Evolutionary conservation across 2,329 filamentous ascomycete genomes (phyloP), one percentile per base, ranked within the genome.

Genomic region (Huntiella bhutanensis): DNA sequence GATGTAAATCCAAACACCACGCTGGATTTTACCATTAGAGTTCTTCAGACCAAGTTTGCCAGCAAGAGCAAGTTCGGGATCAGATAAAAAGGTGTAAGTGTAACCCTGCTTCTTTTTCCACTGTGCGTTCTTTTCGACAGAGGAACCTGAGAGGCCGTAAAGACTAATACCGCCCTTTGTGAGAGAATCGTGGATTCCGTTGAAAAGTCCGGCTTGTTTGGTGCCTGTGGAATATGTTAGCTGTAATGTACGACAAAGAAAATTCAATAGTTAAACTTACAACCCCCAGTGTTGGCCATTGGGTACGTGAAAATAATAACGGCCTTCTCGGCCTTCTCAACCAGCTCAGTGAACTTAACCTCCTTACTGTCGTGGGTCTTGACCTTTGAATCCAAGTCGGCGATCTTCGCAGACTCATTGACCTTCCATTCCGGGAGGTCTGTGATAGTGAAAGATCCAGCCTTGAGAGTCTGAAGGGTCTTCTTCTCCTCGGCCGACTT

Each of bases 301-400:
- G 91, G 91, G 59, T 96, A 96, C 32, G 87, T 95, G 62, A 98
- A 95, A 28, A 96, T 66, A 33, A 94, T 84, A 38, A 96, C 81
- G 19, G 88, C 91, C 33, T 73, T 70, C 64, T 83, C 78, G 71
- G 86, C 93, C 58, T 81, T 73, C 44, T 85, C 80, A 42, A 95
- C 72, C 17, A 98, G 75, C 55, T 77, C 69, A 64, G 84, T 80
- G 49, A 98, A 67, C 1, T 77, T 85, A 4, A 81, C 86, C 64
- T 80, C 82, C 46, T 70, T 66, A 55, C 86, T 86, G 52, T 93
- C 84, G 53, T 96, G 77, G 52, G 80, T 91, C 67, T 91, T 76
- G 52, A 98, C 65, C 58, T 91, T 78, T 52, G 74, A 75, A 53
- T 75, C 75, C 55, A 80, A 79, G 49, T 61, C 66, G 13, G 41